Evolutionary conservation across 2,329 filamentous ascomycete genomes (phyloP).

Genomic region (Aureobasidium subglaciale): DNA sequence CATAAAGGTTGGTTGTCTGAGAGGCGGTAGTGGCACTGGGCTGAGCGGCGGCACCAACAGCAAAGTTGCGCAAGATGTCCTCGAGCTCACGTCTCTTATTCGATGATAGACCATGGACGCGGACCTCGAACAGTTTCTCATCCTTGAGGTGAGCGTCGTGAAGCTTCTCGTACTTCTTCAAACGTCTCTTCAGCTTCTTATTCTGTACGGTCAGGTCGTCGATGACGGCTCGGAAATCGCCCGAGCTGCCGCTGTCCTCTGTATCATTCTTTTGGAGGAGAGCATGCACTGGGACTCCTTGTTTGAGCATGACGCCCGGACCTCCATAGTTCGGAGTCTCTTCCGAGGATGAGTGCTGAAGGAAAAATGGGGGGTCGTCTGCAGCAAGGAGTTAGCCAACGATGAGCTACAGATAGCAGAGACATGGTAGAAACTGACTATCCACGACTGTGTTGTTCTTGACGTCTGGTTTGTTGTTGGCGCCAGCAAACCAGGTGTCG

Average conservation of each 20-base stretch:
- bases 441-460: constrained; percentile 33
- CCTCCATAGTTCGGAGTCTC: constrained; percentile 21
- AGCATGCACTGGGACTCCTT: constrained; percentile 22
- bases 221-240: constrained; percentile 75
- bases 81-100: constrained; percentile 73
- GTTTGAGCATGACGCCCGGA: background rate
- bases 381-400: constrained; percentile 6
- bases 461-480: constrained; percentile 41
- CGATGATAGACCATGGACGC: constrained; percentile 64
- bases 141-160: constrained; percentile 60
- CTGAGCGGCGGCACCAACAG: constrained; percentile 49
- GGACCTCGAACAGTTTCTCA: constrained; percentile 77
- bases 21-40: constrained; percentile 28
- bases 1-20: constrained; percentile 21
- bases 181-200: constrained; percentile 64
- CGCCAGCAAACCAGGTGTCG: constrained; percentile 46
- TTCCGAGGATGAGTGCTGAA: constrained; percentile 35
- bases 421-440: constrained; percentile 26
- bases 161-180: constrained; percentile 63
- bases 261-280: constrained; percentile 29
- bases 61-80: constrained; percentile 63
- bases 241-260: constrained; percentile 58
- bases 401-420: background rate
- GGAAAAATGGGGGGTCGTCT: constrained; percentile 40
- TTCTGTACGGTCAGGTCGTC: constrained; percentile 83